A percentile compares a stretch with the other conserved stretches of the same genome.
Conservation (phyloP, 345 rosid species). For the Heritiera littoralis region DNA sequence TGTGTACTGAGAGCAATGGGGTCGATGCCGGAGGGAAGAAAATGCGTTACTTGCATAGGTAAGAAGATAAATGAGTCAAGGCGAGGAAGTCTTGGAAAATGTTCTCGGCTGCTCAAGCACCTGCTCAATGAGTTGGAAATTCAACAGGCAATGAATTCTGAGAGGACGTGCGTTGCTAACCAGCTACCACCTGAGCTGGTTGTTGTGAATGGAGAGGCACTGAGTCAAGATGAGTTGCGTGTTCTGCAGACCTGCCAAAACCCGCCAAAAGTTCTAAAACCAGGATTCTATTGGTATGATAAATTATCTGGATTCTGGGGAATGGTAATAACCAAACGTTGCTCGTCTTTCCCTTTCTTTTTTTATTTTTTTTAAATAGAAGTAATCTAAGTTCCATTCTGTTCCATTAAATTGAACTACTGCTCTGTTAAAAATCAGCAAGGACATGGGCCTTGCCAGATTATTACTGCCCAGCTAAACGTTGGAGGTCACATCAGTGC, state of each 20-base stretch:
- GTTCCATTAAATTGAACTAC: conserved; percentile 17
- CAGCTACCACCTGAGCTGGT: conserved; percentile 70
- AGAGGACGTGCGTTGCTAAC: conserved; percentile 59
- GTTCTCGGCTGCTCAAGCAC: conserved; percentile 62
- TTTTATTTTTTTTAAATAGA: too few relatives aligned
- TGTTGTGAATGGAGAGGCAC: conserved; percentile 53
- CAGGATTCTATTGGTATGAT: conserved; percentile 90
- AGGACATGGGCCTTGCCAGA: conserved; percentile 77
- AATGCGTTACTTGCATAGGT: conserved; percentile 75
- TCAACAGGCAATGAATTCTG: conserved; percentile 56
- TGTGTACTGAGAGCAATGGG: conserved; percentile 89
- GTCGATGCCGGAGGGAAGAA: conserved; percentile 92
- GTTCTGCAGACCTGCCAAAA: conserved; percentile 54
- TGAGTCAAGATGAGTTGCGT: conserved; percentile 49
- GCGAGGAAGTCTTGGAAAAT: conserved; percentile 58
- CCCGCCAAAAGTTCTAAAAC: conserved; percentile 76
- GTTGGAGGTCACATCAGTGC: conserved; percentile 50
- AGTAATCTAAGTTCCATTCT: neutral
- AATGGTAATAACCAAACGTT: conserved; percentile 51
- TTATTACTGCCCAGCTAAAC: conserved; percentile 53
- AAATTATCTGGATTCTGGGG: conserved; percentile 87
- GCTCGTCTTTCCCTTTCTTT: neutral
- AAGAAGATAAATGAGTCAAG: conserved; percentile 60
- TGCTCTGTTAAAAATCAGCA: conserved; percentile 45
- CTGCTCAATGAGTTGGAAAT: conserved; percentile 52